Conservation (phyloP, 1,284 basidiomycete species). For the Pyrrhoderma lamaoense region DNA sequence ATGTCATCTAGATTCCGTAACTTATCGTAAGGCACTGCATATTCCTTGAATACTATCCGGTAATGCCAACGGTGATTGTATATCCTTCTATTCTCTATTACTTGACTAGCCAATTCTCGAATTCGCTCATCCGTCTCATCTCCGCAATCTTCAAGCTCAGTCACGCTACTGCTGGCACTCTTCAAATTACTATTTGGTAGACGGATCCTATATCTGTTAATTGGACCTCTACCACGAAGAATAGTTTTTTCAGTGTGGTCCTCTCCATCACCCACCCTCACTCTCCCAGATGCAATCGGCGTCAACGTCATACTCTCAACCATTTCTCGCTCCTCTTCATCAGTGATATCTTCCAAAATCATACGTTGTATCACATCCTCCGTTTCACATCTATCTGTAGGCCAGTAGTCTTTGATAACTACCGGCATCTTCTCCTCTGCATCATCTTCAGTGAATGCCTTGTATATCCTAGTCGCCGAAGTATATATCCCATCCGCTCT, state of each 20-base stretch:
- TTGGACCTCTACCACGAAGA: background rate
- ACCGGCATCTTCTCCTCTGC: background rate
- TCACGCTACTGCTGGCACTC: too few species aligned
- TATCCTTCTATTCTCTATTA: background rate
- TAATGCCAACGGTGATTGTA: background rate
- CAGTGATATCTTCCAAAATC: background rate
- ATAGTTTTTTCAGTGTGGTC: background rate
- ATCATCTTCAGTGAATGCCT: background rate
- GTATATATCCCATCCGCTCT: background rate
- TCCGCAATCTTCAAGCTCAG: too few species aligned
- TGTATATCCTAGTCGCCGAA: background rate
- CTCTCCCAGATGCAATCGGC: background rate
- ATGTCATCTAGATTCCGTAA: background rate
- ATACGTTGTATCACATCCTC: background rate
- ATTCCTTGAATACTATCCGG: conserved; percentile 3
- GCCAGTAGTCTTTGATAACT: background rate
- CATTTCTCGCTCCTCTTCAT: background rate
- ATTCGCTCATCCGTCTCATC: too few species aligned
- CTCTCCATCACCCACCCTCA: background rate
- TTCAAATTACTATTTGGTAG: background rate
- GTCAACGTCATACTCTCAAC: background rate
- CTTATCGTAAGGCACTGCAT: background rate
- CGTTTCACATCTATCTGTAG: background rate
- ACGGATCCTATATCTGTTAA: background rate
- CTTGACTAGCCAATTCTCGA: too few species aligned